Conservation (phyloP, 495 filamentous ascomycete species). For the Tuber brumale region DNA sequence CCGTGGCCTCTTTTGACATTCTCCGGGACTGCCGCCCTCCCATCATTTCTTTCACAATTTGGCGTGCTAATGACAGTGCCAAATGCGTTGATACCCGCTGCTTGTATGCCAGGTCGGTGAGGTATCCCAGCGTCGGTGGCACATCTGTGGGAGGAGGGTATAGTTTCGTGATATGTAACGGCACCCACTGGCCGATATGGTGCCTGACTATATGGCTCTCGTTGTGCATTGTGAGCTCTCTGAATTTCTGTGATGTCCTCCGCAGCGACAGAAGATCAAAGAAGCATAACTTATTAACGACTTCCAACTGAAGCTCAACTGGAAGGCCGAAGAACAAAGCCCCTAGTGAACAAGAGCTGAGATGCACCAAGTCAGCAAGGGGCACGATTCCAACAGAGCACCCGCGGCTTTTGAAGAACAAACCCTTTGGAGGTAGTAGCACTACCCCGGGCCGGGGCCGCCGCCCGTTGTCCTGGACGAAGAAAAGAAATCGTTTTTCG, state of each 20-base stretch:
- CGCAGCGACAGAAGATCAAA: conserved; percentile 36
- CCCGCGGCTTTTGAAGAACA: conserved; percentile 2
- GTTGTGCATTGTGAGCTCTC: conserved; percentile 31
- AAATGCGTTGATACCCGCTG: conserved; percentile 35
- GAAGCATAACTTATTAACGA: conserved; percentile 35
- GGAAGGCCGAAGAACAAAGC: conserved; percentile 38
- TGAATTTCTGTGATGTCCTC: conserved; percentile 31
- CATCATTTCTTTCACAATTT: conserved; percentile 41
- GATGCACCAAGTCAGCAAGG: conserved; percentile 16
- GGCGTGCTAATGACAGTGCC: conserved; percentile 30
- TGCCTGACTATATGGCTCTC: conserved; percentile 40
- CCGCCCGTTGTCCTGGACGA: conserved; percentile 19
- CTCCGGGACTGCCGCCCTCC: conserved; percentile 21
- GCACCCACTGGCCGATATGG: conserved; percentile 38
- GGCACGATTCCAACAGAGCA: conserved; percentile 11
- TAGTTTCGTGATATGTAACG: conserved; percentile 31
- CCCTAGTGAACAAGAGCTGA: conserved; percentile 24
- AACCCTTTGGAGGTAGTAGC: conserved; percentile 24
- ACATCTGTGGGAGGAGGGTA: conserved; percentile 31
- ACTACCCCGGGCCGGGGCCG: conserved; percentile 8
- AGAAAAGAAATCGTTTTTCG: conserved; percentile 21
- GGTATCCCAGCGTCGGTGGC: conserved; percentile 35
- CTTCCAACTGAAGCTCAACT: conserved; percentile 36
- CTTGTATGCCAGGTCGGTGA: conserved; percentile 35
- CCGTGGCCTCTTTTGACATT: conserved; percentile 37